Evolutionary conservation across 495 filamentous ascomycete genomes (phyloP).

Genomic region (Penicillium turbatum): DNA sequence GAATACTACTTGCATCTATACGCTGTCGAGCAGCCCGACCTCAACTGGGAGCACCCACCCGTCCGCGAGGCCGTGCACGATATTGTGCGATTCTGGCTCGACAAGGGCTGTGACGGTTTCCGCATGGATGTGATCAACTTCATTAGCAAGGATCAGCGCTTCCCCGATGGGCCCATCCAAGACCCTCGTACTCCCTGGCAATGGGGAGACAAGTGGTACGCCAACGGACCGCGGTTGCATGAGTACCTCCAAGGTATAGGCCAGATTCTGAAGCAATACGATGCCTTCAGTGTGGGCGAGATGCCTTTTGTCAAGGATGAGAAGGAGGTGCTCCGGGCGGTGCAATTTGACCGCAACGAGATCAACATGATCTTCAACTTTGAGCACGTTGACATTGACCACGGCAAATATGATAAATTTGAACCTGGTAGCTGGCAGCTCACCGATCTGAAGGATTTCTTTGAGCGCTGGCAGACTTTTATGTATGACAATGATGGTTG

Average conservation of each 20-base stretch:
- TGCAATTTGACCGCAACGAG: slow-evolving; percentile 54
- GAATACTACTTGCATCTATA: slow-evolving; percentile 73
- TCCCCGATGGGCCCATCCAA: slow-evolving; percentile 58
- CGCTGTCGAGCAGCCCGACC: slow-evolving; percentile 60
- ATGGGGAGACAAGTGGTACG: slow-evolving; percentile 52
- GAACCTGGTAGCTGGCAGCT: slow-evolving; percentile 50
- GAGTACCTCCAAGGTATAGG: slow-evolving; percentile 61
- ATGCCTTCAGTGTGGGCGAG: slow-evolving; percentile 68
- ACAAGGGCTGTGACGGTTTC: slow-evolving; percentile 65
- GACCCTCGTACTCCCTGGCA: slow-evolving; percentile 49
- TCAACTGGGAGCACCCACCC: slow-evolving; percentile 68
- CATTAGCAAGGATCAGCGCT: slow-evolving; percentile 57
- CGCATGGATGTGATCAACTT: slow-evolving; percentile 65
- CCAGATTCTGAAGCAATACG: slow-evolving; percentile 62
- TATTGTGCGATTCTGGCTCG: slow-evolving; percentile 68
- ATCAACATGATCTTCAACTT: slow-evolving; percentile 78
- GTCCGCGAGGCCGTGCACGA: slow-evolving; percentile 61
- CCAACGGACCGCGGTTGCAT: slow-evolving; percentile 62
- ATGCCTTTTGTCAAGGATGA: slow-evolving; percentile 58
- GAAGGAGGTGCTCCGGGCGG: slow-evolving; percentile 55
- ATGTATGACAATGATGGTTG: slow-evolving; percentile 67
- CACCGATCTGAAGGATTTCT: slow-evolving; percentile 52
- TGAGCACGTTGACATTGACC: slow-evolving; percentile 58
- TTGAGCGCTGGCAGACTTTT: slow-evolving; percentile 62
- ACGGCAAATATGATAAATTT: slow-evolving; percentile 50